These are phyloP conservation scores for Pulveroboletus sp. DNA, from an alignment of 768 basidiomycete genomes.

Conservation along the genomic window DNA sequence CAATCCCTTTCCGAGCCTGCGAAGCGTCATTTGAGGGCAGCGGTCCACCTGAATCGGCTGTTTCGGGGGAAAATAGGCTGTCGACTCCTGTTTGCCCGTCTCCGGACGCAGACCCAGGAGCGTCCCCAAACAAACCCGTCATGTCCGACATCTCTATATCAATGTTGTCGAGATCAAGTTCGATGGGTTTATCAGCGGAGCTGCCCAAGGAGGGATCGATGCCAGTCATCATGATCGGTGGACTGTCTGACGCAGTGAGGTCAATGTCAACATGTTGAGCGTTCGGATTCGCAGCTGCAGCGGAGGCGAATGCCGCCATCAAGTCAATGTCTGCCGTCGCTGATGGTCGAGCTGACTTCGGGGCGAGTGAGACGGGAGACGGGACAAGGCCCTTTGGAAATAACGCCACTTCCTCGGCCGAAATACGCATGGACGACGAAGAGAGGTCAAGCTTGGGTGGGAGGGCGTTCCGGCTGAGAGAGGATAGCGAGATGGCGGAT, in stretches of 20 bases:
- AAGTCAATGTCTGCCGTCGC: constrained; percentile 58
- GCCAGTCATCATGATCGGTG: constrained; percentile 22
- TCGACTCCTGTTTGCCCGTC: constrained; percentile 38
- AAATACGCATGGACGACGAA: constrained; percentile 58
- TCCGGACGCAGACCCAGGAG: constrained; percentile 33
- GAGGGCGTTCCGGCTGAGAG: constrained; percentile 65
- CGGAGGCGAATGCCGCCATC: constrained; percentile 56
- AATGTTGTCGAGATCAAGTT: constrained; percentile 67
- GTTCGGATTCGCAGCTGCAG: constrained; percentile 35
- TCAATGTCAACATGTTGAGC: constrained; percentile 49
- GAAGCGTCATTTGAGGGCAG: constrained; percentile 13
- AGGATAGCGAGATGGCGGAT: constrained; percentile 77
- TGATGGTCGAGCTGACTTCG: constrained; percentile 66
- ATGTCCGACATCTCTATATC: constrained; percentile 56
- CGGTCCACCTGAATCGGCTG: constrained; percentile 21
- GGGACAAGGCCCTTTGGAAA: constrained; percentile 56
- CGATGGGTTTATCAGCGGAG: constrained; percentile 78
- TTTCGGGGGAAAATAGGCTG: constrained; percentile 50
- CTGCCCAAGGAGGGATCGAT: constrained; percentile 44
- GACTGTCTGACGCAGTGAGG: constrained; percentile 45
- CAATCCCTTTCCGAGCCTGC: constrained; percentile 17
- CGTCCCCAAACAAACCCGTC: constrained; percentile 54
- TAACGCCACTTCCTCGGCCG: constrained; percentile 57
- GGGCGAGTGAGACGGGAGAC: constrained; percentile 79
- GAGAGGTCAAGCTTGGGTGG: constrained; percentile 81